These are phyloP conservation scores for Heterobasidion occidentale DNA, from an alignment of 1,284 basidiomycete species.

Conservation along the genomic window DNA sequence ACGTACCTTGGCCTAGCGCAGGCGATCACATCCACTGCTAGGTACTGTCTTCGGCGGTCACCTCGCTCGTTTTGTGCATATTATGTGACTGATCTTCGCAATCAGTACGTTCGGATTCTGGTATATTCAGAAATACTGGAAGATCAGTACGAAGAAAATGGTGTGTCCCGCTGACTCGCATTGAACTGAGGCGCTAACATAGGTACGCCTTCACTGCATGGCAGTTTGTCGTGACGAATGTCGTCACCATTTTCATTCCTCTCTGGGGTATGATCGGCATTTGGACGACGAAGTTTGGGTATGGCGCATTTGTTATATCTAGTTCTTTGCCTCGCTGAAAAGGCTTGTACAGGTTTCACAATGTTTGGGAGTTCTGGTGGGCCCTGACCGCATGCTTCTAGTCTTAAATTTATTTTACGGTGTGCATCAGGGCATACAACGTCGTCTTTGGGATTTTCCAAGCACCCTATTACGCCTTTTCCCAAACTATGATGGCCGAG, in stretches of 20 bases:
- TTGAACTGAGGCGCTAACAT: neutral
- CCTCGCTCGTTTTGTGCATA: neutral
- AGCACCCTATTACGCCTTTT: conserved; percentile 81
- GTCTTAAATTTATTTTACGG: neutral
- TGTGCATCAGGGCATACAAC: conserved; percentile 57
- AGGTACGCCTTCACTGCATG: neutral
- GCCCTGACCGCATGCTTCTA: conserved; percentile 6
- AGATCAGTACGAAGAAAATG: conserved; percentile 74
- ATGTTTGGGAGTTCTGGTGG: conserved; percentile 79
- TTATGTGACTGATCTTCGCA: too few relatives aligned
- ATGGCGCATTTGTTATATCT: conserved; percentile 14
- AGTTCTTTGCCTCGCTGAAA: neutral
- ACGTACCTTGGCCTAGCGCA: conserved; percentile 73
- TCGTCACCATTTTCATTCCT: conserved; percentile 71
- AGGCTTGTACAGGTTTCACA: conserved; percentile 54
- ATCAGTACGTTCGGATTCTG: conserved; percentile 66
- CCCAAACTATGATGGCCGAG: conserved; percentile 86
- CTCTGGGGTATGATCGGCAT: conserved; percentile 86
- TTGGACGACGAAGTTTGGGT: conserved; percentile 72
- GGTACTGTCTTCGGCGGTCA: conserved; percentile 8
- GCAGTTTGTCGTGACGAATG: conserved; percentile 70
- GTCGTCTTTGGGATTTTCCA: conserved; percentile 79
- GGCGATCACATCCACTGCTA: conserved; percentile 60
- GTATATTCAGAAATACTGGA: conserved; percentile 74
- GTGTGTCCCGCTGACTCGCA: conserved; percentile 21